These are phyloP conservation scores for Clonostachys chloroleuca DNA, from an alignment of 2,329 filamentous ascomycete species.

Conservation along the genomic window DNA sequence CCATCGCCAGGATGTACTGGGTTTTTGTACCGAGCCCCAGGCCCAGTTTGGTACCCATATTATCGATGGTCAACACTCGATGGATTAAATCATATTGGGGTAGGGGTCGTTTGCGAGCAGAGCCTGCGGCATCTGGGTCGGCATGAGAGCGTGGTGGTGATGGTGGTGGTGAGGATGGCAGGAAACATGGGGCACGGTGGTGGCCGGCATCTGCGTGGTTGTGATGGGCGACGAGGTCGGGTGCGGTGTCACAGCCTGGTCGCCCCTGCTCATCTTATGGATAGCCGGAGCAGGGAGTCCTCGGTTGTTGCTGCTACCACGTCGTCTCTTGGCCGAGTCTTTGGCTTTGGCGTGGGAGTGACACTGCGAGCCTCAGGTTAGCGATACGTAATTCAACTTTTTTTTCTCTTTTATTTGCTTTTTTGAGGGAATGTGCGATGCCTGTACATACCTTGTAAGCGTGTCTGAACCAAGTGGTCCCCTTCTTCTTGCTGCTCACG, in stretches of 20 bases:
- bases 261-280: constrained; percentile 2
- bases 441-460: constrained; percentile 68
- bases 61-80: too few species aligned
- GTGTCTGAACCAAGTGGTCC: constrained; percentile 88
- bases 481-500: constrained; percentile 85
- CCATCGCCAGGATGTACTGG: too few species aligned
- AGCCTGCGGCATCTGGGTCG: background rate
- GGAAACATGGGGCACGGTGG: constrained; percentile 15
- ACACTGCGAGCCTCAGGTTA: constrained; percentile 40
- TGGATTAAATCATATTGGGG: constrained; percentile 1
- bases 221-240: constrained; percentile 21
- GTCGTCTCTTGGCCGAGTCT: constrained; percentile 63
- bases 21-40: too few species aligned
- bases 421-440: background rate
- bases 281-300: constrained; percentile 10
- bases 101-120: background rate
- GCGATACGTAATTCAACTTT: constrained; percentile 4
- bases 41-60: too few species aligned
- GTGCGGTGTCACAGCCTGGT: constrained; percentile 32
- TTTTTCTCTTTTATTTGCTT: background rate
- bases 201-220: constrained; percentile 17
- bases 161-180: constrained; percentile 17
- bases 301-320: constrained; percentile 54
- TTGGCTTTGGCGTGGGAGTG: constrained; percentile 70
- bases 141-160: constrained; percentile 4